These are phyloP conservation scores for Globisporangium nunn DNA, from an alignment of 352 stramenopile species.

Conservation along the genomic window DNA sequence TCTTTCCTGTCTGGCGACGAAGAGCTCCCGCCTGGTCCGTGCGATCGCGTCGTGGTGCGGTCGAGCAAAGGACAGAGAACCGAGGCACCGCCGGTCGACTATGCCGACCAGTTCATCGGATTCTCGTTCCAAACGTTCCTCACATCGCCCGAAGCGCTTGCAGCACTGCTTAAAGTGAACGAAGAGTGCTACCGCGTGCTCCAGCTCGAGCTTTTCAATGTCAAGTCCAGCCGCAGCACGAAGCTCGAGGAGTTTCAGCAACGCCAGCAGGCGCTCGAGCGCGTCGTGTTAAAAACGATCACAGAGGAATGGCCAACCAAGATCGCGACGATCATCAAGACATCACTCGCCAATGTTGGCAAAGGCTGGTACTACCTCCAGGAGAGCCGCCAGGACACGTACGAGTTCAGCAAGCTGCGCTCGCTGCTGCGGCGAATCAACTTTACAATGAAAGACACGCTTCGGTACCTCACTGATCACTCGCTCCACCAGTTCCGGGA, in stretches of 20 bases:
- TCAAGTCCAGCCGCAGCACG: conserved; percentile 61
- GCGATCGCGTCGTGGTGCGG: conserved; percentile 28
- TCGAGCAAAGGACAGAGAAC: conserved; percentile 17
- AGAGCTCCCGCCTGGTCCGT: conserved; percentile 25
- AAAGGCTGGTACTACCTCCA: conserved; percentile 87
- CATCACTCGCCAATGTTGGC: conserved; percentile 59
- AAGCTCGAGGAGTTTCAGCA: conserved; percentile 87
- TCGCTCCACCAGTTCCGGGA: conserved; percentile 71
- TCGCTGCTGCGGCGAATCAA: conserved; percentile 70
- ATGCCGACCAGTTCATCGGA: conserved; percentile 80
- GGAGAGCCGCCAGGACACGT: conserved; percentile 77
- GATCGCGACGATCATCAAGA: conserved; percentile 60
- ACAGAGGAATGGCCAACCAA: conserved; percentile 80
- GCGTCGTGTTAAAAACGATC: conserved; percentile 64
- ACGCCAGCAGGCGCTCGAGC: conserved; percentile 65
- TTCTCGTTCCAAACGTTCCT: conserved; percentile 87
- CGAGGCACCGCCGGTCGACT: conserved; percentile 57
- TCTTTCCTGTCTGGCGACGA: conserved; percentile 47
- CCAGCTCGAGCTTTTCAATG: conserved; percentile 73
- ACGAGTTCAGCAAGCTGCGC: conserved; percentile 83
- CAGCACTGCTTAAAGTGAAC: conserved; percentile 75
- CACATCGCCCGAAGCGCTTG: conserved; percentile 67
- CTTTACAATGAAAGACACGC: conserved; percentile 78
- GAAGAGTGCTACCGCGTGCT: conserved; percentile 80
- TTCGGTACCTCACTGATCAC: conserved; percentile 64